These are phyloP conservation scores for Daucus carota DNA, from an alignment of 129 eudicot species.

Conservation along the genomic window DH1_v3.0 NC_030386.2:40124501-40125000, in stretches of 20 bases:
- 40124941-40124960: slow-evolving; percentile 1
- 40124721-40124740: no score
- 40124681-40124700: no score
- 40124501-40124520: slow-evolving; percentile 4
- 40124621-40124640: not conserved
- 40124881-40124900: not conserved
- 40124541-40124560: slow-evolving; percentile 10
- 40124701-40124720: no score
- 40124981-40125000: slow-evolving; percentile 1
- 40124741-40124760: no score
- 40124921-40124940: slow-evolving; percentile 5
- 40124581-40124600: not conserved
- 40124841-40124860: not conserved
- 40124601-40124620: not conserved
- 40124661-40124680: no score
- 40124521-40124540: not conserved
- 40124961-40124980: not conserved
- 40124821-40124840: no score
- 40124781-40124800: not conserved
- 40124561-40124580: not conserved
- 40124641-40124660: no score
- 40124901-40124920: not conserved
- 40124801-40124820: no score
- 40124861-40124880: not conserved
- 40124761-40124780: not conserved